Base-by-base conservation (phyloP, 1,284 basidiomycete genomes). In the Cryptococcus jaspeensis region DNA sequence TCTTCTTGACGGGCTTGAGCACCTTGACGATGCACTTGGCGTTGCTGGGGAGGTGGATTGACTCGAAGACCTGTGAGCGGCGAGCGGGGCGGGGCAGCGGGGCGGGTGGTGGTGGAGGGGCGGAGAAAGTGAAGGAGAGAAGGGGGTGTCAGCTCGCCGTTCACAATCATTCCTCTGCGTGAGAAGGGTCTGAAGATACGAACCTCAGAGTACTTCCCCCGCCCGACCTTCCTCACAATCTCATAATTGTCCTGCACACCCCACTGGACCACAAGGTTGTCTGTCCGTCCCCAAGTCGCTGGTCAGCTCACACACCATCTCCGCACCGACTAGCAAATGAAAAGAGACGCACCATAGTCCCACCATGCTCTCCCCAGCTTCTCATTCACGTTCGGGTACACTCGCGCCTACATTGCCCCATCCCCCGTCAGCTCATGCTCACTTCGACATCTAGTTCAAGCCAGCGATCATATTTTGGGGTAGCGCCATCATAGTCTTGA, bases 11-110 rank as follows among this genome's bases (percentile, higher is more conserved):
- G 0, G 96, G 96, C 79, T 99, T 99, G 63, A 99, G 83, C 50
- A 98, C 94, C 79, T 99, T 98, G 81, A 98, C 93, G 78, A 98
- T 94, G 78, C 94, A 96, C 79, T 96, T 94, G 76, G 94, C 89
- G 71, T 90, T 90, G 60, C 88, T 89, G 36, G 90, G 86, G 56
- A 97, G 86, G 78, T 98, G 94, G 71, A 97, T 86, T 7, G 93
- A 95, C 79, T 98, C 94, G 70, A 99, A 99, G 50, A 98, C 95
- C 90, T 92, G 64, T 42, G n/a, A 53, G 58, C n/a, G n/a, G n/a
- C n/a, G 28, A 5, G 28, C 28, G 28, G 5, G 28, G 28, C 5
- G 4, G 28, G 28, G 9, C 28, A 32, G 42, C 8, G 18, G 4
- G 18, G 4, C 28, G 28, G 28, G 28, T 32, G 28, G 28, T 5